These are phyloP conservation scores for Gleditsia sinensis DNA, from an alignment of 306 rosid genomes.

Conservation along the genomic window DNA sequence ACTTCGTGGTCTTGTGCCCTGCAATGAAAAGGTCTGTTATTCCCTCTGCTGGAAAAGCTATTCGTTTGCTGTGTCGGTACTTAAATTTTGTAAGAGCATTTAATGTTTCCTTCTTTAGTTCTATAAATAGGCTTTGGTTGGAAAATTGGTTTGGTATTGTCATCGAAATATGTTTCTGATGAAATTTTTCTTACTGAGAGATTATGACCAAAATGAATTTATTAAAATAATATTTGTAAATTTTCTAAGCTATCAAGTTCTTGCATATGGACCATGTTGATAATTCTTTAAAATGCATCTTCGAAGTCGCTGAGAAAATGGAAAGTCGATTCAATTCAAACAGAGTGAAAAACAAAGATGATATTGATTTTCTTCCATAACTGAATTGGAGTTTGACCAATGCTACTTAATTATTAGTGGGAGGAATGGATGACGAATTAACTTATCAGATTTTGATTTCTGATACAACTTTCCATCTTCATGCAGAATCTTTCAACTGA, in stretches of 20 bases:
- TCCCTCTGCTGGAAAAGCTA: neutral
- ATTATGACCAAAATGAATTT: neutral
- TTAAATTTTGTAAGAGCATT: neutral
- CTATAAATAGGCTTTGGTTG: neutral
- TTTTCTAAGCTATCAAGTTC: neutral
- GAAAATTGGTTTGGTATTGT: neutral
- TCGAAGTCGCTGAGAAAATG: neutral
- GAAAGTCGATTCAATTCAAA: neutral
- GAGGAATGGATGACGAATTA: neutral
- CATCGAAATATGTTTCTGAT: neutral
- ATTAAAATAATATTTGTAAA: neutral
- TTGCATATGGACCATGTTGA: neutral
- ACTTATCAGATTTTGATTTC: neutral
- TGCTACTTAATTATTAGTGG: neutral
- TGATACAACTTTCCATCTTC: neutral
- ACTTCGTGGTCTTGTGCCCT: conserved; percentile 65
- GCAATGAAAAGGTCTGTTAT: conserved; percentile 50
- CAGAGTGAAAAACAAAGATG: neutral
- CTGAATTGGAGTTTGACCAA: neutral
- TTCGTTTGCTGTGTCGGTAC: neutral
- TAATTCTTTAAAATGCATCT: neutral
- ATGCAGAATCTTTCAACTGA: neutral
- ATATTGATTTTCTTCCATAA: neutral
- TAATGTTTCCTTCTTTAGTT: neutral
- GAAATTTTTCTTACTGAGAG: neutral